Base-by-base conservation (phyloP, 306 rosid species). In the Ormosia emarginata region DNA sequence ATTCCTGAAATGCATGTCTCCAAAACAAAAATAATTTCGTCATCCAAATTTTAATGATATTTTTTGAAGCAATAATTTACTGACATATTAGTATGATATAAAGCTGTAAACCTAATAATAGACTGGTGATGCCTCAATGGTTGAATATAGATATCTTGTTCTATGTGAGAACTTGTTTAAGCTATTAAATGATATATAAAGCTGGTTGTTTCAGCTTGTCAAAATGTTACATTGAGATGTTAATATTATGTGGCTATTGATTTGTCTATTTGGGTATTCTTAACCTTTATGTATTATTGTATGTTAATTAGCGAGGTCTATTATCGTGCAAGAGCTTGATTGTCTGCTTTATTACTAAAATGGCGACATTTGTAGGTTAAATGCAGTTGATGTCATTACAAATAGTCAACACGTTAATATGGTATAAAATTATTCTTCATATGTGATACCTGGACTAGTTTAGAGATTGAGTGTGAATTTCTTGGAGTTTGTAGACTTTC, bases 371-470 rank as follows among this genome's bases (percentile, higher is more conserved):
- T 37, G 10, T 74, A 7, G 74, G 49, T 39, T 62, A 34, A 7
- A 11, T 40, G 67, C 77, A n/a, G 68, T 64, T 43, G 40, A 14
- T 72, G 7, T 81, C 56, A 63, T 63, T 73, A 64, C 66, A 64
- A 44, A 39, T 53, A 37, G 33, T 55, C 39, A 17, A 14, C 7
- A 10, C 37, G 53, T 55, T 65, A 43, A 2, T 62, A 14, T 63
- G 49, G 41, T 76, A 8, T 61, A 37, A 14, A 62, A 32, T 46
- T 40, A 41, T 57, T 43, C 11, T 44, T 58, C 47, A 15, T 18
- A 29, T 56, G 58, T 69, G 77, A 69, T 58, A 3, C 63, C 41
- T 58, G 13, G 29, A 30, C 9, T 64, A 33, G 64, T 63, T 11
- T 76, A 47, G 50, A 34, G 18, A 59, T 33, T 33, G 8, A 30